Base-by-base conservation (phyloP, 2,329 filamentous ascomycete genomes). In the Botryosphaeria agaves region DNA sequence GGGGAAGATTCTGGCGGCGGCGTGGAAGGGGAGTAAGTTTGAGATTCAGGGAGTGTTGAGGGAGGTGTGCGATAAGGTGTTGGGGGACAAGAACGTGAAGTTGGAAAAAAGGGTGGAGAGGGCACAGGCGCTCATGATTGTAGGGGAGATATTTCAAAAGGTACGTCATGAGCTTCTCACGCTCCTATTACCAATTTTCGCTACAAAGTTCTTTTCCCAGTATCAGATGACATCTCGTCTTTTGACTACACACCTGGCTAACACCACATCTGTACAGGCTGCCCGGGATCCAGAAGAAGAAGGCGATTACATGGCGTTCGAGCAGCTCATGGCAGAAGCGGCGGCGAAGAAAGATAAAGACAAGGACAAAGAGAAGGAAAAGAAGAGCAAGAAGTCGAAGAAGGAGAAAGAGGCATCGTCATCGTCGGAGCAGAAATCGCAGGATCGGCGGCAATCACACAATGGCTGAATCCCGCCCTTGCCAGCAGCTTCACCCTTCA, bases 241-340 rank as follows among this genome's bases (percentile, higher is more conserved):
- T n/a, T n/a, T n/a, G n/a, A n/a, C n/a, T n/a, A n/a, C n/a, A n/a
- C n/a, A n/a, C n/a, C n/a, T n/a, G n/a, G n/a, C n/a, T n/a, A n/a
- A n/a, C n/a, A n/a, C n/a, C n/a, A 23, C 12, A 23, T 28, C 17
- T 30, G 32, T 24, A 28, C 41, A 94, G 85, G 82, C 87, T 24
- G 69, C 79, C 52, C 76, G 89, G 38, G 78, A 87, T 32, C 78
- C 87, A 25, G 89, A 98, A 40, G 89, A 98, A 61, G 89, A 98
- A 56, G 87, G 89, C 39, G 89, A 95, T 47, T 95, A 92, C 57
- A 91, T 98, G 72, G 85, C 87, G 11, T 98, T 98, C 43, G 89
- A 98, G 54, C 84, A 95, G 56, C 74, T 98, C 33, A 92, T 98
- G 55, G 85, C 89, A 30, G 89, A 98, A 52, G 87, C 87, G 4